Evolutionary conservation across 2,329 filamentous ascomycete genomes (phyloP).

Genomic region (Pseudogymnoascus pannorum): DNA sequence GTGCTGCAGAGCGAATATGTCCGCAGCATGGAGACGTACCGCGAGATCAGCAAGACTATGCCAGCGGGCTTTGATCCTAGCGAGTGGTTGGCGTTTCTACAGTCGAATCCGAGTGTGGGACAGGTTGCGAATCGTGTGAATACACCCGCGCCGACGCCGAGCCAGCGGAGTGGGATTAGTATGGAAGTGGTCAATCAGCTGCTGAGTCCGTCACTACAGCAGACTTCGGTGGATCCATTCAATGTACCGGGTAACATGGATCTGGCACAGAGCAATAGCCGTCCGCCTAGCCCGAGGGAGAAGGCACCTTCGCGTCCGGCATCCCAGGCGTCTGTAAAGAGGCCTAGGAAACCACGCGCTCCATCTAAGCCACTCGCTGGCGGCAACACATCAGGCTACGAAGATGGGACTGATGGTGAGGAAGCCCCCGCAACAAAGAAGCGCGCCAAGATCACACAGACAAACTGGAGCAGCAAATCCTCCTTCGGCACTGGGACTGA

Average conservation of each 20-base stretch:
- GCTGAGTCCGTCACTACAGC: conserved; percentile 25
- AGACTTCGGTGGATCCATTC: conserved; percentile 16
- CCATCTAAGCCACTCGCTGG: conserved; percentile 17
- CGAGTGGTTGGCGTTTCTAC: conserved; percentile 73
- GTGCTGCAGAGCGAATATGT: conserved; percentile 52
- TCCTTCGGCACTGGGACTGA: conserved; percentile 68
- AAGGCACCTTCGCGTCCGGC: conserved; percentile 22
- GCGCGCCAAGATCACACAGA: conserved; percentile 68
- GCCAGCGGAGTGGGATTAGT: conserved; percentile 22
- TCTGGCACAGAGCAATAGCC: conserved; percentile 14
- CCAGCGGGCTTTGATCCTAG: conserved; percentile 58
- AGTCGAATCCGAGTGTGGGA: conserved; percentile 54
- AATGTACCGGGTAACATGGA: conserved; percentile 16
- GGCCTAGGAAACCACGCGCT: conserved; percentile 14
- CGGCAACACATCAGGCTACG: conserved; percentile 68
- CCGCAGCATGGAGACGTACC: conserved; percentile 53
- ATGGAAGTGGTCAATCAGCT: conserved; percentile 30
- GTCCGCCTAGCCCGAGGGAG: conserved; percentile 13
- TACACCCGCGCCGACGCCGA: conserved; percentile 21
- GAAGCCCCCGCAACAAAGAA: conserved; percentile 57
- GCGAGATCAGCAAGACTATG: conserved; percentile 49
- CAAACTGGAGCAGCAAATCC: conserved; percentile 63
- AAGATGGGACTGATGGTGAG: conserved; percentile 40
- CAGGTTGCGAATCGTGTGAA: conserved; percentile 27
- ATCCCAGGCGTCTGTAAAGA: conserved; percentile 24